Conservation (phyloP, 108 stramenopile genomes). For the Seminavis robusta region DNA sequence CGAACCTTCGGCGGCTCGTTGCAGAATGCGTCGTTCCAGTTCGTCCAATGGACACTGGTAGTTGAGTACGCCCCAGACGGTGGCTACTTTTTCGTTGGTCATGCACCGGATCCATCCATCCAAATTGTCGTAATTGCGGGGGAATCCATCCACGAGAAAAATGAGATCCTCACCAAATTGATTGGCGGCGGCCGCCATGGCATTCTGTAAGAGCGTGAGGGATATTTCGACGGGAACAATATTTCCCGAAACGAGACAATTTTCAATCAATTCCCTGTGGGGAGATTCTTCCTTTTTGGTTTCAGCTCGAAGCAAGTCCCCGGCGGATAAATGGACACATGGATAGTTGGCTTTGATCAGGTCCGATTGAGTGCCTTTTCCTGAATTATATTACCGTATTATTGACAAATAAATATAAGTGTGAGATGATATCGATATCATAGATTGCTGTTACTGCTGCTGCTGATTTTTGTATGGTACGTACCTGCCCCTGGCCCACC, state of each 20-base stretch:
- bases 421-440: background rate
- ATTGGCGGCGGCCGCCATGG: constrained; percentile 55
- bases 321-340: constrained; percentile 90
- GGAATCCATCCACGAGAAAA: constrained; percentile 98
- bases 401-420: constrained; percentile 14
- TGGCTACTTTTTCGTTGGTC: constrained; percentile 41
- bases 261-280: constrained; percentile 66
- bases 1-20: constrained; percentile 75
- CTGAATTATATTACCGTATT: too few relatives aligned
- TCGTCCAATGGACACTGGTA: constrained; percentile 89
- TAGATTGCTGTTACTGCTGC: constrained; percentile 1
- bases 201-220: constrained; percentile 71
- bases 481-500: constrained; percentile 82
- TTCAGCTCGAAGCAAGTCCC: constrained; percentile 88
- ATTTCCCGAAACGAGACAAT: constrained; percentile 80
- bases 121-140: constrained; percentile 92
- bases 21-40: constrained; percentile 73
- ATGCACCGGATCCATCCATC: constrained; percentile 76
- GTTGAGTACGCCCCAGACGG: constrained; percentile 70
- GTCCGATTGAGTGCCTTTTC: constrained; percentile 94
- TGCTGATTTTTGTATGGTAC: background rate
- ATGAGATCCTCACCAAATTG: constrained; percentile 44
- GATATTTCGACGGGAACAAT: constrained; percentile 96
- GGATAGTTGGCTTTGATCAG: constrained; percentile 70
- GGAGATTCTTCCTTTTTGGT: constrained; percentile 55